Evolutionary conservation across 2,329 filamentous ascomycete genomes (phyloP), one percentile per base, ranked within the genome.

Genomic region (Pestalotiopsis sp.): DNA sequence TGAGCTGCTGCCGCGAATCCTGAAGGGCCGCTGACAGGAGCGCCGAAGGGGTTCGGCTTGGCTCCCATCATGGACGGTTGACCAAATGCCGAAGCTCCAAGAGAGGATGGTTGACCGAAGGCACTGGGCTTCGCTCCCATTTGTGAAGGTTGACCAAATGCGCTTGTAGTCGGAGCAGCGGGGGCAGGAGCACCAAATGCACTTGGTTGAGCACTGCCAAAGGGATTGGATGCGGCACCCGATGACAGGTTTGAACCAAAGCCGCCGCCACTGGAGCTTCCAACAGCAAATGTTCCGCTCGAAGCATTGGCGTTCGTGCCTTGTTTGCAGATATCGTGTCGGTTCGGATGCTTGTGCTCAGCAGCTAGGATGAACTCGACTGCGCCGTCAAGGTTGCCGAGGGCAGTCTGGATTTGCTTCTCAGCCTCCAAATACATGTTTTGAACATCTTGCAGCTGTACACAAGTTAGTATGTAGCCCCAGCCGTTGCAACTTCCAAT

Each of bases 341-440:
- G 87, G 76, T 96, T 97, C 1, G 93, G 93, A 74, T 94, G 93
- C 56, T 89, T 87, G 66, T 92, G 89, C 66, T 87, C 88, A 25
- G 87, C 88, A 4, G 89, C 86, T 11, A 91, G 75, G 14, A 96
- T 82, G 76, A 91, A 96, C 67, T 90, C 86, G 59, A 92, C 85
- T 1, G 95, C 94, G 2, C 90, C 92, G 69, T 91, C 86, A 11
- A 93, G 78, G 74, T 97, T 91, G 69, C 84, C 87, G 1, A 93
- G 77, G 1, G 91, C 90, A n/a, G 84, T 87, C 69, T 93, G 87
- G 65, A 95, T 93, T 77, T 96, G 93, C 68, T 90, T 84, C 70
- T 90, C 83, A 3, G 92, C 89, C 70, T 90, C 88, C 38, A 86
- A 83, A 74, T 90, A 90, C 6, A 95, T 81, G 14, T 82, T 82